A percentile compares a stretch with the other conserved stretches of the same genome.
phyloP scores from a whole-genome alignment of 1,284 basidiomycete species.

The Ustilago tritici region DNA sequence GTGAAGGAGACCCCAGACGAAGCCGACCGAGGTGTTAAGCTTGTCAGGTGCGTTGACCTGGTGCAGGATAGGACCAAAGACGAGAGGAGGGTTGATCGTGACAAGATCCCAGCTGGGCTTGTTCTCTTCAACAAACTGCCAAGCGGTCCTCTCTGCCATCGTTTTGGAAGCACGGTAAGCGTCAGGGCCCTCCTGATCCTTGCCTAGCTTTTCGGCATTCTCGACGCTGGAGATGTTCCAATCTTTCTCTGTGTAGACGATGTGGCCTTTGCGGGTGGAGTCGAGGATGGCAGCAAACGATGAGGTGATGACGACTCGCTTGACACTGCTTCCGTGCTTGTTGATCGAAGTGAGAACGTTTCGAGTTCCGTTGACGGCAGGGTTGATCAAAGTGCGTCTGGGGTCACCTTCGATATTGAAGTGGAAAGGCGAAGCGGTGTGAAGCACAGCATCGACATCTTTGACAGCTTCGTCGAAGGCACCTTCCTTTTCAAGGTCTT shows the following conservation, averaged over 20 bases:
- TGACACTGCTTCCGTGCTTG: conserved; percentile 73
- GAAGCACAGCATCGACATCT: conserved; percentile 76
- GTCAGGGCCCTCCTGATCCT: conserved; percentile 70
- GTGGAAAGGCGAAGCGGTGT: conserved; percentile 75
- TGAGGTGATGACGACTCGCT: conserved; percentile 77
- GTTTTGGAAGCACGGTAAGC: conserved; percentile 75
- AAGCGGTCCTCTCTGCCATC: conserved; percentile 75
- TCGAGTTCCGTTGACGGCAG: conserved; percentile 77
- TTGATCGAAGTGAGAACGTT: conserved; percentile 75
- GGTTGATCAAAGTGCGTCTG: conserved; percentile 73
- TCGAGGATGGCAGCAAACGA: conserved; percentile 75
- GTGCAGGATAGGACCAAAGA: conserved; percentile 73
- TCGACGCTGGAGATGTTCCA: conserved; percentile 78
- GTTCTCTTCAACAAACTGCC: conserved; percentile 66
- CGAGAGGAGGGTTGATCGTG: conserved; percentile 58
- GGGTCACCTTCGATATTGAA: conserved; percentile 61
- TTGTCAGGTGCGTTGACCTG: conserved; percentile 72
- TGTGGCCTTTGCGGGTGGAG: conserved; percentile 47
- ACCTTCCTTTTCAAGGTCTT: conserved; percentile 75
- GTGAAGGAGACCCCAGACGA: conserved; percentile 70
- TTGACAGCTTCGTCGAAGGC: conserved; percentile 80
- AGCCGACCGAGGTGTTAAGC: conserved; percentile 74
- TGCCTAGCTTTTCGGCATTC: conserved; percentile 62
- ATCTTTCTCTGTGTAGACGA: conserved; percentile 71
- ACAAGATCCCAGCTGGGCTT: conserved; percentile 51